A percentile compares a stretch with the other conserved stretches of the same genome.
Evolutionary conservation across 352 stramenopile species (phyloP).

Genomic region (Phytophthora kernoviae): DNA sequence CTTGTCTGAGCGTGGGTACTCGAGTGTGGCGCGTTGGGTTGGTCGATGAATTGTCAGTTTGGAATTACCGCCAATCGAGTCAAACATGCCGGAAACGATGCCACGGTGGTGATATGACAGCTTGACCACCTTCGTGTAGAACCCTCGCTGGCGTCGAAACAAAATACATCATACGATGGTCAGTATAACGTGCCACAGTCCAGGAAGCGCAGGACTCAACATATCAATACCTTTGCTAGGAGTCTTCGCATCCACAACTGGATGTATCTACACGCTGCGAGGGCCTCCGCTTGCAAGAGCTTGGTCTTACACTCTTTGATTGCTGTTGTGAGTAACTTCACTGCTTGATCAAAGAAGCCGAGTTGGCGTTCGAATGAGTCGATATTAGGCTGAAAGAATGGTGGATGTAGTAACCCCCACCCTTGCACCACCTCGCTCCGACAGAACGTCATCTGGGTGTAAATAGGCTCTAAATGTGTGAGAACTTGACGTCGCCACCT

Average conservation of each 20-base stretch:
- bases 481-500: constrained; percentile 48
- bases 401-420: constrained; percentile 49
- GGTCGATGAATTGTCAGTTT: constrained; percentile 39
- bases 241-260: constrained; percentile 51
- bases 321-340: constrained; percentile 28
- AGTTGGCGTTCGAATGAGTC: constrained; percentile 48
- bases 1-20: constrained; percentile 47
- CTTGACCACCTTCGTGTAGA: constrained; percentile 59
- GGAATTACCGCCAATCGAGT: constrained; percentile 55
- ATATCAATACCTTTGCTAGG: constrained; percentile 36
- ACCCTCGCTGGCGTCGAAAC: constrained; percentile 33
- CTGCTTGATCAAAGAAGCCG: constrained; percentile 32
- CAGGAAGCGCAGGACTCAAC: no score
- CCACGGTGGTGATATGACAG: constrained; percentile 51
- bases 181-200: background rate
- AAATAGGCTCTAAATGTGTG: constrained; percentile 36
- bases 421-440: constrained; percentile 30
- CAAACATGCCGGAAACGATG: constrained; percentile 63
- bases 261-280: constrained; percentile 43
- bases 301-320: constrained; percentile 41
- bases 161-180: background rate
- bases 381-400: constrained; percentile 44
- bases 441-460: constrained; percentile 47
- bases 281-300: constrained; percentile 31
- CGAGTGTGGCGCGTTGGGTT: constrained; percentile 34